Percentiles rank a stretch among this genome's conserved stretches.
Evolutionary conservation across 306 rosid genomes (phyloP).

Genomic region (Fragaria iinumae): DNA sequence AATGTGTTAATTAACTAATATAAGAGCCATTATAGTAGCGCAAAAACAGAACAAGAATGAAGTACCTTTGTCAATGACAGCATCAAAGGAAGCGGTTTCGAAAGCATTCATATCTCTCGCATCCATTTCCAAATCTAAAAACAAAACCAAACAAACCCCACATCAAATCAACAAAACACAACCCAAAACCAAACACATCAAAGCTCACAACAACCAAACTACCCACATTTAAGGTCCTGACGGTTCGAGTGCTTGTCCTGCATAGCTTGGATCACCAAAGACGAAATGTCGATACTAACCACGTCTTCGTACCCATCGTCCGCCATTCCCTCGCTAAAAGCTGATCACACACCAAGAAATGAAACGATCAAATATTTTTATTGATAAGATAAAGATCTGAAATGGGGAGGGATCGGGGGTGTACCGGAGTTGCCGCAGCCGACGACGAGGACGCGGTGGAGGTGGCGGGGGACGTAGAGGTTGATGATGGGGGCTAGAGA

Average conservation of each 20-base stretch:
- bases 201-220: neutral
- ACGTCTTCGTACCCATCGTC: slow-evolving; percentile 74
- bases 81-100: slow-evolving; percentile 55
- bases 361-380: too few species aligned
- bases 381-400: neutral
- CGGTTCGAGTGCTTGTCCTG: slow-evolving; percentile 46
- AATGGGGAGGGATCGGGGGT: neutral
- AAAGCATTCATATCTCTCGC: slow-evolving; percentile 71
- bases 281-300: slow-evolving; percentile 71
- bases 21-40: neutral
- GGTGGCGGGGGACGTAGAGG: slow-evolving; percentile 50
- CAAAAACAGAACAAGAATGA: neutral
- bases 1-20: neutral
- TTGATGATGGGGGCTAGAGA: slow-evolving; percentile 65
- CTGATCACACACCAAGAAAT: slow-evolving; percentile 11
- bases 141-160: slow-evolving; percentile 17
- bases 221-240: slow-evolving; percentile 62
- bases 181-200: neutral
- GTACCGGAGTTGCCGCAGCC: slow-evolving; percentile 87
- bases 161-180: neutral
- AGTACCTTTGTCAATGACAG: slow-evolving; percentile 75
- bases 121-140: slow-evolving; percentile 75
- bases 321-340: slow-evolving; percentile 73
- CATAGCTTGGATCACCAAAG: slow-evolving; percentile 78
- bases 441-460: slow-evolving; percentile 52